phyloP scores from a whole-genome alignment of 2,329 filamentous ascomycete species.

The Xylariaceae sp. region DNA sequence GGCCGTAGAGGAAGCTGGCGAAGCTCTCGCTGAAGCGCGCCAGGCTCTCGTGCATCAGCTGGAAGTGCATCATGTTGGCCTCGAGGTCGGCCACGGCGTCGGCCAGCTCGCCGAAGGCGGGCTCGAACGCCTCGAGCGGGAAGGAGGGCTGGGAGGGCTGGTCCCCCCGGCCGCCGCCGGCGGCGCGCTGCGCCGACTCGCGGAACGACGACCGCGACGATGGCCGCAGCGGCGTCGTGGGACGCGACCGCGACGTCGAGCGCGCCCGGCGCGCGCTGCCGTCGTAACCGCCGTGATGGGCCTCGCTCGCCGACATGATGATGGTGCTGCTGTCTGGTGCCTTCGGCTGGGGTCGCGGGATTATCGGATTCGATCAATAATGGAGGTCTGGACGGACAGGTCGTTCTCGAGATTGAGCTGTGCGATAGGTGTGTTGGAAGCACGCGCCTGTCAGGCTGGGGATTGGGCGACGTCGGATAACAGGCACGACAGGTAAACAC shows the following conservation, averaged over 20 bases:
- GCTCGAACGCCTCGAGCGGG: slow-evolving; percentile 77
- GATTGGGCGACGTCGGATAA: too few species aligned
- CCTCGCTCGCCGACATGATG: slow-evolving; percentile 19
- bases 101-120: slow-evolving; percentile 84
- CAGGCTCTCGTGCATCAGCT: slow-evolving; percentile 92
- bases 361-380: too few species aligned
- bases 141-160: slow-evolving; percentile 51
- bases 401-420: too few species aligned
- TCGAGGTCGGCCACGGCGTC: slow-evolving; percentile 94
- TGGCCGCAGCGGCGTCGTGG: slow-evolving; percentile 85
- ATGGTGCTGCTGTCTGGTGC: not conserved
- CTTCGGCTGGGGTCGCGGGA: too few species aligned
- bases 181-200: slow-evolving; percentile 57
- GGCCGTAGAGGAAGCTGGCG: slow-evolving; percentile 85
- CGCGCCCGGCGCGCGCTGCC: slow-evolving; percentile 19
- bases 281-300: too few species aligned
- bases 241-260: slow-evolving; percentile 50
- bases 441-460: too few species aligned
- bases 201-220: slow-evolving; percentile 85
- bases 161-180: too few species aligned
- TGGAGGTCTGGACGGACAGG: too few species aligned
- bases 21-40: slow-evolving; percentile 94
- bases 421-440: too few species aligned
- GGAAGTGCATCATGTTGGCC: slow-evolving; percentile 94
- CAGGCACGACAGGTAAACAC: too few species aligned